Base-by-base conservation (phyloP, 2,329 filamentous ascomycete genomes). In the Cryphonectria japonica region DNA sequence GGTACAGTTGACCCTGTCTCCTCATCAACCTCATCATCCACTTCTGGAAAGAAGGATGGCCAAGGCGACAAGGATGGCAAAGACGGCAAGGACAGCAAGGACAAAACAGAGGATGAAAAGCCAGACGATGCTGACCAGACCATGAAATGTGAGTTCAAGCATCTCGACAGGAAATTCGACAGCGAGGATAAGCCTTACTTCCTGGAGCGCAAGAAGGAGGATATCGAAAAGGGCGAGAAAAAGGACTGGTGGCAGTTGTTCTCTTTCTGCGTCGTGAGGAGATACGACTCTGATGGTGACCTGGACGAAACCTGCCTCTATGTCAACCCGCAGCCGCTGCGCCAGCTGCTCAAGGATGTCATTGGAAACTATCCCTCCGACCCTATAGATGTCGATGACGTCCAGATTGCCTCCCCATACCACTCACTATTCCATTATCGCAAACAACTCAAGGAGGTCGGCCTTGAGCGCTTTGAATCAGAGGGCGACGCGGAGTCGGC, bases 121-220 rank as follows among this genome's bases (percentile, higher is more conserved):
- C 29, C 57, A 26, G 64, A 34, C 22, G 74, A 76, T 57, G 72
- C 76, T 43, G 73, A 77, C 61, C 74, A 75, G 13, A 76, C 75
- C 29, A 78, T 78, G 76, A 76, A 75, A 43, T 64, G 74, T 26
- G 76, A 78, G 68, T 75, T 80, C 68, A 79, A 79, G 71, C 76
- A 80, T 64, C 76, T 80, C 22, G 78, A 80, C 63, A 77, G 76
- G 63, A 78, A 77, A 32, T 78, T 75, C 69, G 78, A 78, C 63
- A 75, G 75, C 50, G 76, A 78, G 69, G 76, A 76, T 7, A 74
- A 74, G 26, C 69, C 69, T 11, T 78, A 77, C 60, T 75, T 79
- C 63, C 72, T 74, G 39, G 79, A 80, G 71, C 77, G 77, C 19
- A 76, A 76, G 65, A 76, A 77, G 63, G 78, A 74, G 50, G 77